These are phyloP conservation scores for Borovskyia barvae DNA, from an alignment of 208 protist genomes.

Conservation along the genomic window DNA sequence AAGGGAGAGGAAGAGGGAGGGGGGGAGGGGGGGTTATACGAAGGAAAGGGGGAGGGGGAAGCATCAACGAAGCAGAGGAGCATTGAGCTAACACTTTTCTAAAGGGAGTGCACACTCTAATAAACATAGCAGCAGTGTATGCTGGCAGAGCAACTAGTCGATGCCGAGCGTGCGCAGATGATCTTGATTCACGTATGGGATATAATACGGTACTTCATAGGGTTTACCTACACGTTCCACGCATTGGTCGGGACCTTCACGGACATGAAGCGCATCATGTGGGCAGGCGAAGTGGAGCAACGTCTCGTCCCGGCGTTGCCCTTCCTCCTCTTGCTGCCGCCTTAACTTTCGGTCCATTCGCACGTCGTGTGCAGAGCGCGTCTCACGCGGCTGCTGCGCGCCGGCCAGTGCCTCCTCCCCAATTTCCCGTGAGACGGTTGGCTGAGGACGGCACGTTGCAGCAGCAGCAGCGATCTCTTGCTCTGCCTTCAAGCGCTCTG, in stretches of 20 bases:
- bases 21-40: too few relatives aligned
- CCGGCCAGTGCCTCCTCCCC: background rate
- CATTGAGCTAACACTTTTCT: too few relatives aligned
- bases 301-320: slow-evolving; percentile 44
- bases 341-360: slow-evolving; percentile 3
- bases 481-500: background rate
- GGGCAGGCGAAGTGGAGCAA: slow-evolving; percentile 26
- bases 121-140: too few relatives aligned
- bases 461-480: background rate
- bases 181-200: slow-evolving; percentile 21
- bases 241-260: slow-evolving; percentile 29
- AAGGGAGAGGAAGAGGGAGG: too few relatives aligned
- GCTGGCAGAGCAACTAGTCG: slow-evolving; percentile 9
- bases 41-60: too few relatives aligned
- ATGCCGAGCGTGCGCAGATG: slow-evolving; percentile 31
- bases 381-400: background rate
- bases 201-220: slow-evolving; percentile 47
- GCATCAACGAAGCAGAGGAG: too few relatives aligned
- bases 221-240: slow-evolving; percentile 11
- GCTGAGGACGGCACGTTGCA: background rate
- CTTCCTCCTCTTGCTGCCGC: slow-evolving; percentile 27
- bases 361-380: background rate
- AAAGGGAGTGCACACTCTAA: too few relatives aligned
- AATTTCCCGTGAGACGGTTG: background rate
- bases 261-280: slow-evolving; percentile 26